Evolutionary conservation across 2,329 filamentous ascomycete genomes (phyloP).

Genomic region (Cladophialophora chaetospira): DNA sequence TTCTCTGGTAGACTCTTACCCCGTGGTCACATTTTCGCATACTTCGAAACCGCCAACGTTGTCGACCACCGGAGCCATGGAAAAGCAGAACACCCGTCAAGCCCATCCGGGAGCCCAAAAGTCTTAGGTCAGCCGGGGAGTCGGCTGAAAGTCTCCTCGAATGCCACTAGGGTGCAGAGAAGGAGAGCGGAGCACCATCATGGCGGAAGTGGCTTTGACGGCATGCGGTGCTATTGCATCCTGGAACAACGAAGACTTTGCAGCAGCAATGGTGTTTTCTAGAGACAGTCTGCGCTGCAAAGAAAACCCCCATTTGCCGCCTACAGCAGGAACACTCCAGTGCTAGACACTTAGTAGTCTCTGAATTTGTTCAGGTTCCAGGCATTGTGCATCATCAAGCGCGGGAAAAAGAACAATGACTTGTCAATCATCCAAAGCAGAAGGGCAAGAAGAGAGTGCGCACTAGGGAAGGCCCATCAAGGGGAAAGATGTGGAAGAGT

Average conservation of each 20-base stretch:
- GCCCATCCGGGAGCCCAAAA: no score
- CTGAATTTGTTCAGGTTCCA: no score
- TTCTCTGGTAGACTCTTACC: not conserved
- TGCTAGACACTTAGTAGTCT: no score
- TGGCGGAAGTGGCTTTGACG: slow-evolving; percentile 3
- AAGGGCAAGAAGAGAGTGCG: not conserved
- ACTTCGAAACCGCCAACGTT: slow-evolving; percentile 9
- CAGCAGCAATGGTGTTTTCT: not conserved
- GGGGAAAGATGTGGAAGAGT: no score
- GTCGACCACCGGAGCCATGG: not conserved
- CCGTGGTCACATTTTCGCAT: slow-evolving; percentile 2
- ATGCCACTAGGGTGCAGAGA: slow-evolving; percentile 6
- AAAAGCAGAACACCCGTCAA: slow-evolving; percentile 7
- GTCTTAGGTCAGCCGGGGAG: slow-evolving; percentile 15
- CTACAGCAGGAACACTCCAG: no score
- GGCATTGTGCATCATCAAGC: no score
- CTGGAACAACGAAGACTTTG: slow-evolving; percentile 3
- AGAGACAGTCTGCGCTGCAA: no score
- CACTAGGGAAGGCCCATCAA: no score
- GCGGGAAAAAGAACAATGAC: no score
- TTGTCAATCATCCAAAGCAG: slow-evolving; percentile 19
- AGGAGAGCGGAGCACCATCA: slow-evolving; percentile 5
- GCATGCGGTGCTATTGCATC: slow-evolving; percentile 3
- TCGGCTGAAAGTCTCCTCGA: slow-evolving; percentile 10
- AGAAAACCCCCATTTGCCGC: no score